Percentiles rank a stretch among this genome's conserved stretches.
Conservation (phyloP, 768 basidiomycete genomes). For the Lactifluus echinatus region DNA sequence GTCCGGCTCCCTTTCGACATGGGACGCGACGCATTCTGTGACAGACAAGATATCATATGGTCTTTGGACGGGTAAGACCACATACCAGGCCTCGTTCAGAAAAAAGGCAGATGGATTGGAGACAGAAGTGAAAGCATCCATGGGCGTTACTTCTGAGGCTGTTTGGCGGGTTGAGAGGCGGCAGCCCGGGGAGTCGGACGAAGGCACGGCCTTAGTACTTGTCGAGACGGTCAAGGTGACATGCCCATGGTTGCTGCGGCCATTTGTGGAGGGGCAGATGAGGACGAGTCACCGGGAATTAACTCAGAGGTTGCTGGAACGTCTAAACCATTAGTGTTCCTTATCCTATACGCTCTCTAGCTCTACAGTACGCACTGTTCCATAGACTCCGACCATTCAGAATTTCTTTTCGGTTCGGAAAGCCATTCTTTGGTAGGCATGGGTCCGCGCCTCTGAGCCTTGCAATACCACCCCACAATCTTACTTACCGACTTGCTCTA, state of each 20-base stretch:
- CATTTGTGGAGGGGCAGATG: not conserved
- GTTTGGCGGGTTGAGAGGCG: not conserved
- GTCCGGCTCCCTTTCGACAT: not conserved
- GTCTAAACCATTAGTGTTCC: not conserved
- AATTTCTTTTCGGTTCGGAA: too few relatives aligned
- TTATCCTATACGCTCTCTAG: too few relatives aligned
- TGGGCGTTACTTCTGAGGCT: not conserved
- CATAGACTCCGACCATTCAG: too few relatives aligned
- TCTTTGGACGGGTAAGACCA: not conserved
- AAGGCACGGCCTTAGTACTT: not conserved
- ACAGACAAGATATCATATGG: not conserved
- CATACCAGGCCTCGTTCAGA: not conserved
- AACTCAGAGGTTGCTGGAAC: not conserved
- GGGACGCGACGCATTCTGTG: not conserved
- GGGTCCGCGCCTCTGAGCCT: too few relatives aligned
- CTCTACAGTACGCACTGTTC: too few relatives aligned
- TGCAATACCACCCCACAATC: too few relatives aligned
- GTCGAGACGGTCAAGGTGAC: not conserved
- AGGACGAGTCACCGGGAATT: not conserved
- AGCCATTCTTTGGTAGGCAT: too few relatives aligned
- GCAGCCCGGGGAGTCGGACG: not conserved
- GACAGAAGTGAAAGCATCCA: not conserved
- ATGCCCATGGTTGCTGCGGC: not conserved
- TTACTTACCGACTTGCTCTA: too few relatives aligned
- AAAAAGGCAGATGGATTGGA: not conserved